A percentile compares a stretch with the other conserved stretches of the same genome.
These are phyloP conservation scores for Alternaria longipes DNA, from an alignment of 2,329 filamentous ascomycete genomes.

Conservation along the genomic window DNA sequence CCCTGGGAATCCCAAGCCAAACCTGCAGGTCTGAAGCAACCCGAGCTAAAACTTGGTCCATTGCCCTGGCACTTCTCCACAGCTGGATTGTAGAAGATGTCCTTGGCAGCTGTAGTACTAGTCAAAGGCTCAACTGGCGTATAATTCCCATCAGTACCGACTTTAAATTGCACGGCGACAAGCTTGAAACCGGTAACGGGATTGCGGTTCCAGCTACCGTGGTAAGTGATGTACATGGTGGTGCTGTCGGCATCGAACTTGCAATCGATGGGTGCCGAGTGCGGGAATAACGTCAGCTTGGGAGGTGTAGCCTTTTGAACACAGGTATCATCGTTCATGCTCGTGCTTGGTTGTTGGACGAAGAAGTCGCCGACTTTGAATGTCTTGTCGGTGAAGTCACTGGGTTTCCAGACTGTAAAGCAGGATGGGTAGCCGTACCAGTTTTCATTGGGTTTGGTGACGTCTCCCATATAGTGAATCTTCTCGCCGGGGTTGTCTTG, in stretches of 20 bases:
- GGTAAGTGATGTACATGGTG: constrained; percentile 72
- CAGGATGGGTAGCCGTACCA: constrained; percentile 78
- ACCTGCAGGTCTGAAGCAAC: constrained; percentile 70
- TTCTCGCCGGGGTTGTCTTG: constrained; percentile 76
- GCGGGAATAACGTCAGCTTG: constrained; percentile 67
- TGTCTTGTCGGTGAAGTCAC: constrained; percentile 57
- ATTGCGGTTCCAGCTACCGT: constrained; percentile 71
- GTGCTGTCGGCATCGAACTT: constrained; percentile 68
- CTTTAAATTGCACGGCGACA: constrained; percentile 55
- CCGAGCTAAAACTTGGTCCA: constrained; percentile 40
- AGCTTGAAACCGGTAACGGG: constrained; percentile 61
- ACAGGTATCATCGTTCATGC: constrained; percentile 59
- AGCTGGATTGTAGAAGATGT: constrained; percentile 66
- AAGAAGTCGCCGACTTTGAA: constrained; percentile 58
- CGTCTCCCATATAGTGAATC: constrained; percentile 73
- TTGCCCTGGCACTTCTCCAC: constrained; percentile 60
- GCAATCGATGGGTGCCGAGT: constrained; percentile 76
- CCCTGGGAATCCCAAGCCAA: constrained; percentile 59
- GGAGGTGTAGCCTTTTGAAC: constrained; percentile 50
- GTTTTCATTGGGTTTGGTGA: constrained; percentile 52
- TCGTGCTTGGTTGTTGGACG: constrained; percentile 45
- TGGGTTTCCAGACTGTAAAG: constrained; percentile 70
- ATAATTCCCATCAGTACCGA: constrained; percentile 46
- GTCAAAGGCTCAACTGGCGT: constrained; percentile 55
- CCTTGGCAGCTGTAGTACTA: constrained; percentile 60